phyloP scores from a whole-genome alignment of 768 basidiomycete genomes.

The Crucibulum laeve region DNA sequence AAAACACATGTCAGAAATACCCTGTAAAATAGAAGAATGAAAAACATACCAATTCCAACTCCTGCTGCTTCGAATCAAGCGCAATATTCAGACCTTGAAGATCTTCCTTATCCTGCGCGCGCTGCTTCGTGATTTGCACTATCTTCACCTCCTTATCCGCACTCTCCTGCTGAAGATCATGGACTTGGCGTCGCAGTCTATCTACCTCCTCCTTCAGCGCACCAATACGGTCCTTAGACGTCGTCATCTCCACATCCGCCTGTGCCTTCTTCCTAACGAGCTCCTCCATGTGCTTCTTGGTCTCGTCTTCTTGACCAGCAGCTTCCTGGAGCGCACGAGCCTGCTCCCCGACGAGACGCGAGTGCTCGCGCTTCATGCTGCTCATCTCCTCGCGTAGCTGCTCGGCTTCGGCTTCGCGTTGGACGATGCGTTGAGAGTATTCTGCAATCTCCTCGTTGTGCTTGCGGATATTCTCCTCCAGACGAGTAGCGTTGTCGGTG shows the following conservation, averaged over 20 bases:
- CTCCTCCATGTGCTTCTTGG: constrained; percentile 42
- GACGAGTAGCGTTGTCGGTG: constrained; percentile 46
- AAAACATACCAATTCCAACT: constrained; percentile 82
- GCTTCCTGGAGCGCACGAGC: constrained; percentile 40
- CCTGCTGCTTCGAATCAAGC: constrained; percentile 91
- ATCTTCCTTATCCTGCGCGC: constrained; percentile 70
- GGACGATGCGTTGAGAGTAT: constrained; percentile 39
- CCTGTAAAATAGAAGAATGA: not conserved
- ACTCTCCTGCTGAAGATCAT: constrained; percentile 73
- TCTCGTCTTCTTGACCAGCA: constrained; percentile 40
- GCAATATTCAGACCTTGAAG: constrained; percentile 84
- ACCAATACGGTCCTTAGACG: constrained; percentile 43
- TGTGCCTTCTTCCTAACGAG: constrained; percentile 52
- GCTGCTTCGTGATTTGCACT: constrained; percentile 64
- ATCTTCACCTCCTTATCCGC: constrained; percentile 83
- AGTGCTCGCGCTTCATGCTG: constrained; percentile 50
- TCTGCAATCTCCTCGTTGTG: constrained; percentile 53
- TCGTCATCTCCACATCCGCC: constrained; percentile 43
- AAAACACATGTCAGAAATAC: constrained; percentile 3
- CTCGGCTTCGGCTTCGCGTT: constrained; percentile 50
- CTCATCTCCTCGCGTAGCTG: constrained; percentile 51
- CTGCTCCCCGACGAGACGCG: constrained; percentile 46
- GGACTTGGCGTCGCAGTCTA: constrained; percentile 55
- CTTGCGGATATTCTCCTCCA: constrained; percentile 52
- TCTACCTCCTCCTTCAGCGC: constrained; percentile 57